phyloP scores from a whole-genome alignment of 257 asterid genomes.

The Rhazya stricta region DNA sequence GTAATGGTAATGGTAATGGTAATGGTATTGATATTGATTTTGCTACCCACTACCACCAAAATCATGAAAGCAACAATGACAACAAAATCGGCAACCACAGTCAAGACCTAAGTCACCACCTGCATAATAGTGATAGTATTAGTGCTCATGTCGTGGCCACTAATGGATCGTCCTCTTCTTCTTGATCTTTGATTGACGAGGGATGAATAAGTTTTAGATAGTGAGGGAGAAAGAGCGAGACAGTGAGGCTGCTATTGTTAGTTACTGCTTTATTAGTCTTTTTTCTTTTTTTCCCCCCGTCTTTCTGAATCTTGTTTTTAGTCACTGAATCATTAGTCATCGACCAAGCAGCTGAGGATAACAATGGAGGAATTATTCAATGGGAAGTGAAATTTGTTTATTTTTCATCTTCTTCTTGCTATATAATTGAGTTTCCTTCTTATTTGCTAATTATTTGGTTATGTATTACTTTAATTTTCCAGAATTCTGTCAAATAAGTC shows the following conservation, averaged over 20 bases:
- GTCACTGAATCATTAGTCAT: conserved; percentile 14
- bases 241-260: conserved; percentile 19
- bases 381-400: conserved; percentile 17
- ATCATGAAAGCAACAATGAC: conserved; percentile 25
- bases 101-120: conserved; percentile 27
- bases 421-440: background rate
- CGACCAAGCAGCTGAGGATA: conserved; percentile 14
- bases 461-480: background rate
- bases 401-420: background rate
- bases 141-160: conserved; percentile 32
- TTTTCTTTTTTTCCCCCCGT: conserved; percentile 2
- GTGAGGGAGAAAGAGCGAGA: conserved; percentile 6
- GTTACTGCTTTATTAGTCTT: conserved; percentile 28
- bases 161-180: conserved; percentile 59
- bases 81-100: conserved; percentile 24
- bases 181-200: conserved; percentile 29
- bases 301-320: conserved; percentile 25
- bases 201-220: conserved; percentile 37
- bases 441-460: background rate
- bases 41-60: conserved; percentile 28
- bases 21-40: conserved; percentile 19
- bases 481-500: background rate
- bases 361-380: conserved; percentile 15
- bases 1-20: conserved; percentile 22
- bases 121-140: conserved; percentile 18